Conservation (phyloP, 140 eudicot genomes). For the Flaveria floridana region DNA sequence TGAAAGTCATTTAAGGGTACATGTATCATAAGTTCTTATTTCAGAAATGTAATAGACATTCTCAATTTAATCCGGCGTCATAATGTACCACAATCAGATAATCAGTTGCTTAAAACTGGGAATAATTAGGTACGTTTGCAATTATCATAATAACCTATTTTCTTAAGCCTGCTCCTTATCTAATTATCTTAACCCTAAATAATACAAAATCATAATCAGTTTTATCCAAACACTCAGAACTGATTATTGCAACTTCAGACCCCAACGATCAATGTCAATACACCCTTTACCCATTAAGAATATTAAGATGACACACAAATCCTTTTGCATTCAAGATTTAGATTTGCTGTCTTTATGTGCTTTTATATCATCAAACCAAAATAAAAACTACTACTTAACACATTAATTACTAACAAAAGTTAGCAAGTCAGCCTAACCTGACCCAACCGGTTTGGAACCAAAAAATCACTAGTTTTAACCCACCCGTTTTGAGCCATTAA, state of each 20-base stretch:
- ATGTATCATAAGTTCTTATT: neutral
- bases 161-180: neutral
- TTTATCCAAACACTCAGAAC: neutral
- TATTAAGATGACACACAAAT: neutral
- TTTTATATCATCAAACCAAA: neutral
- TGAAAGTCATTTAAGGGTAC: no score
- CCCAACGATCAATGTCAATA: no score
- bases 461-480: neutral
- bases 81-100: no score
- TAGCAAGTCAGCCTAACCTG: neutral
- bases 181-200: neutral
- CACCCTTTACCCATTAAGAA: no score
- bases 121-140: no score
- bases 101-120: no score
- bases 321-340: neutral
- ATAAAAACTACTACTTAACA: neutral
- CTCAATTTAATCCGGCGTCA: neutral
- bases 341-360: neutral
- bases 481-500: no score
- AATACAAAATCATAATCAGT: neutral
- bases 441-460: neutral
- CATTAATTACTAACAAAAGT: neutral
- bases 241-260: neutral
- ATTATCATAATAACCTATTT: neutral
- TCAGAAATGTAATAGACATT: constrained; percentile 7